Percentiles rank a stretch among this genome's conserved stretches.
These are phyloP conservation scores for Pezicula carpinea DNA, from an alignment of 2,329 filamentous ascomycete genomes.

Conservation along the genomic window DNA sequence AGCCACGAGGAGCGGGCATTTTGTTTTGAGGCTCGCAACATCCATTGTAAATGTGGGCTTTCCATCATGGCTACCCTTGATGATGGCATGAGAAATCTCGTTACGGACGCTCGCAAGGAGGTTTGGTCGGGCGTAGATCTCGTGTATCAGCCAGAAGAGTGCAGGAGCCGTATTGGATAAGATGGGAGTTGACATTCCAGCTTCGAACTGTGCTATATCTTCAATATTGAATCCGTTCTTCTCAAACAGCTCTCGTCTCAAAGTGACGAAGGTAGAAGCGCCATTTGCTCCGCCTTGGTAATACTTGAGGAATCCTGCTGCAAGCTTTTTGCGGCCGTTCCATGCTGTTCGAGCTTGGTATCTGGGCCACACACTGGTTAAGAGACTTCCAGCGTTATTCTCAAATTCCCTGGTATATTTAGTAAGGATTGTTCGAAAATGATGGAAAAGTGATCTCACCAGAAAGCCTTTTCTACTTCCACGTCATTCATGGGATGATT, in stretches of 20 bases:
- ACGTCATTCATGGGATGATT: neutral
- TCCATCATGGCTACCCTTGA: neutral
- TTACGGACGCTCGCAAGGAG: neutral
- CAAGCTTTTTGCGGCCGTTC: too few relatives aligned
- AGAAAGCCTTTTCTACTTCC: conserved; percentile 2
- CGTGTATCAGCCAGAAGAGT: neutral
- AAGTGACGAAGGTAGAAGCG: too few relatives aligned
- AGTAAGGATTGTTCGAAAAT: neutral
- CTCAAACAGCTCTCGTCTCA: too few relatives aligned
- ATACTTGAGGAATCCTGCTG: too few relatives aligned
- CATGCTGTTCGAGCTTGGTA: too few relatives aligned
- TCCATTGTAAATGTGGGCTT: neutral
- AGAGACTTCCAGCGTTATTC: neutral
- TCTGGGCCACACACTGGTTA: neutral
- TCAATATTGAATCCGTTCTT: too few relatives aligned
- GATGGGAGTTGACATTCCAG: neutral
- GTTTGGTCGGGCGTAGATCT: neutral
- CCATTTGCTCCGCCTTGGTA: too few relatives aligned
- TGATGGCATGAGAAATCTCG: neutral
- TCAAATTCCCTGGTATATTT: neutral
- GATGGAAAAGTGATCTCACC: conserved; percentile 6
- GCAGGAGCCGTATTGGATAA: neutral
- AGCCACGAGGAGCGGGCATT: neutral
- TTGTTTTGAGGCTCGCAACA: neutral
- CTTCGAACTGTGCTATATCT: neutral